Conservation (phyloP, 495 filamentous ascomycete genomes). For the Hypoxylon perforatum region DNA sequence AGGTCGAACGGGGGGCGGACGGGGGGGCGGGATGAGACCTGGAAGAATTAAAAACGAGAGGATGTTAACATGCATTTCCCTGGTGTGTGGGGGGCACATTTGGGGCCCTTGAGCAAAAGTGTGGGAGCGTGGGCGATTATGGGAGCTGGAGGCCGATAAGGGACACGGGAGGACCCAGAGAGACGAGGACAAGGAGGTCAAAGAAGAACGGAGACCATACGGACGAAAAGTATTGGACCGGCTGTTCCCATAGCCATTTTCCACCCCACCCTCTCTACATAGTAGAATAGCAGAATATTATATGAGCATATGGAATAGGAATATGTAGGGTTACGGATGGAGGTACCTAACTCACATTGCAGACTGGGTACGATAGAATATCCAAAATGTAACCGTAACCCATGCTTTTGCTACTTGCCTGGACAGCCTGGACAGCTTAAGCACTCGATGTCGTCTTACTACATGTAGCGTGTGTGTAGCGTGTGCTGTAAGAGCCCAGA, state of each 20-base stretch:
- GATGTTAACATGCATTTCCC: slow-evolving; percentile 3
- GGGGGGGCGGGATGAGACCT: slow-evolving; percentile 9
- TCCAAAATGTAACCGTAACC: slow-evolving; percentile 31
- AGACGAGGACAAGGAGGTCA: neutral
- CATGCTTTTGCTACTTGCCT: slow-evolving; percentile 3
- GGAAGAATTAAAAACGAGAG: neutral
- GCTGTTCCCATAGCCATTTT: slow-evolving; percentile 31
- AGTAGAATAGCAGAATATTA: no score
- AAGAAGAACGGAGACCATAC: slow-evolving; percentile 12
- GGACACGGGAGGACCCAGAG: slow-evolving; percentile 31
- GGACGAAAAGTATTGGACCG: slow-evolving; percentile 20
- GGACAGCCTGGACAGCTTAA: no score
- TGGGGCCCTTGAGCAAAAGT: neutral
- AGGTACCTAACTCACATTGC: no score
- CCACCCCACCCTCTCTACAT: slow-evolving; percentile 21
- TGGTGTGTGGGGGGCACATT: neutral
- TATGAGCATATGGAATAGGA: no score
- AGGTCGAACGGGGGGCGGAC: neutral
- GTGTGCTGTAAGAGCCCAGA: no score
- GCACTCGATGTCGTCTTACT: slow-evolving; percentile 26
- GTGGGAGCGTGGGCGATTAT: slow-evolving; percentile 4
- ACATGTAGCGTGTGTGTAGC: slow-evolving; percentile 7
- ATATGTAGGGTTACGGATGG: no score
- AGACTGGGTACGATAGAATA: slow-evolving; percentile 29
- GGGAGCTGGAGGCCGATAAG: slow-evolving; percentile 20